These are phyloP conservation scores for Athelia sp. DNA, from an alignment of 1,284 basidiomycete species.

Conservation along the genomic window DNA sequence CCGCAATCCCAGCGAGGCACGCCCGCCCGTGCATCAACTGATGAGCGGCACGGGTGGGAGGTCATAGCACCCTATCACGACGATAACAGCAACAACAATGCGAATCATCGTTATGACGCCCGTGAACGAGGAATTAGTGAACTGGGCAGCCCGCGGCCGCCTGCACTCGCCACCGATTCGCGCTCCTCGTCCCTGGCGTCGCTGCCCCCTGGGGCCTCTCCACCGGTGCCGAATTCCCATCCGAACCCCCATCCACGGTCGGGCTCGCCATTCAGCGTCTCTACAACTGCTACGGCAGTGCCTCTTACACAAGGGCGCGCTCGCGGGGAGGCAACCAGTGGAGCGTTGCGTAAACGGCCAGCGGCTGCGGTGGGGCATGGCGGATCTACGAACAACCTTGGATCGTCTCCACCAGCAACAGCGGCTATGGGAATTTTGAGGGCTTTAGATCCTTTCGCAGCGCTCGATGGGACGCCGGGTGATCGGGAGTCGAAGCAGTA, in stretches of 20 bases:
- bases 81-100: slow-evolving; percentile 4
- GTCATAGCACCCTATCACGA: slow-evolving; percentile 27
- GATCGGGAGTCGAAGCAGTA: background rate
- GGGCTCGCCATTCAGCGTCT: slow-evolving; percentile 36
- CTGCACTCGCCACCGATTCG: slow-evolving; percentile 30
- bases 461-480: slow-evolving; percentile 16
- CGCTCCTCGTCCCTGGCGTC: slow-evolving; percentile 41
- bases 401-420: background rate
- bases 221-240: slow-evolving; percentile 29
- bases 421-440: slow-evolving; percentile 51
- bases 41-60: slow-evolving; percentile 54
- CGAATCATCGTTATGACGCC: slow-evolving; percentile 14
- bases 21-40: slow-evolving; percentile 12
- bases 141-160: slow-evolving; percentile 24
- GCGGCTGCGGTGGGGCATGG: background rate
- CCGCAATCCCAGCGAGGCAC: slow-evolving; percentile 28
- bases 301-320: slow-evolving; percentile 4
- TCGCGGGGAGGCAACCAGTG: too few species aligned
- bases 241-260: slow-evolving; percentile 29
- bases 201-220: slow-evolving; percentile 33
- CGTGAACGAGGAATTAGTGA: slow-evolving; percentile 14
- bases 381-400: background rate
- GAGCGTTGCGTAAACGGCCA: slow-evolving; percentile 3
- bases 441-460: slow-evolving; percentile 48
- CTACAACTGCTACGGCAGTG: slow-evolving; percentile 15